Conservation (phyloP, 306 rosid genomes). For the Glycine tomentella region DNA sequence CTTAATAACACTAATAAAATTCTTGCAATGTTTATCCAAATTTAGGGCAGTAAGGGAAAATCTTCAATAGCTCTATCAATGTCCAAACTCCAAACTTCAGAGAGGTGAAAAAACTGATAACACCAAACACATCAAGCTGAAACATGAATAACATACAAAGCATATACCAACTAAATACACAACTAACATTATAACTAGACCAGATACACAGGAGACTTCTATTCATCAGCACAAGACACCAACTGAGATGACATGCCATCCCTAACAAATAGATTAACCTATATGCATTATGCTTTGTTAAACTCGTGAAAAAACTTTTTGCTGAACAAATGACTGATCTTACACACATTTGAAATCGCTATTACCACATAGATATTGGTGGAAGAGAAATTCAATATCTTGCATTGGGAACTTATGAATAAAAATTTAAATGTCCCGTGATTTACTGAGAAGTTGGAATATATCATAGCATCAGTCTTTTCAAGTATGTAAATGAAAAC, state of each 20-base stretch:
- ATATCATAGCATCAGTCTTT: no score
- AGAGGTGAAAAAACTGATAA: constrained; percentile 10
- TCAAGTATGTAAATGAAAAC: no score
- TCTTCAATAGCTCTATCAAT: constrained; percentile 12
- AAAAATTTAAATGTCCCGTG: no score
- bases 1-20: constrained; percentile 2
- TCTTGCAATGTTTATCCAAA: neutral
- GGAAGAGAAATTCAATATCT: no score
- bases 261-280: constrained; percentile 20
- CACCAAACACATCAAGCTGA: constrained; percentile 15
- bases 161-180: neutral
- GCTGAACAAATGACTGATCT: neutral
- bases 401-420: no score
- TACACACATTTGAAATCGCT: neutral
- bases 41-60: constrained; percentile 13
- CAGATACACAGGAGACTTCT: neutral
- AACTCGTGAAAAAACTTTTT: neutral
- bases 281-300: neutral
- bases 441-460: no score
- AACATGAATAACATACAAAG: neutral
- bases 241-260: neutral
- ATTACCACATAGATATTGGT: no score
- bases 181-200: constrained; percentile 8
- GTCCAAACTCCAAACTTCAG: neutral
- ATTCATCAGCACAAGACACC: constrained; percentile 27